Base-by-base conservation (phyloP, 2,329 filamentous ascomycete genomes). In the Paracorniculantispora psalliotae region DNA sequence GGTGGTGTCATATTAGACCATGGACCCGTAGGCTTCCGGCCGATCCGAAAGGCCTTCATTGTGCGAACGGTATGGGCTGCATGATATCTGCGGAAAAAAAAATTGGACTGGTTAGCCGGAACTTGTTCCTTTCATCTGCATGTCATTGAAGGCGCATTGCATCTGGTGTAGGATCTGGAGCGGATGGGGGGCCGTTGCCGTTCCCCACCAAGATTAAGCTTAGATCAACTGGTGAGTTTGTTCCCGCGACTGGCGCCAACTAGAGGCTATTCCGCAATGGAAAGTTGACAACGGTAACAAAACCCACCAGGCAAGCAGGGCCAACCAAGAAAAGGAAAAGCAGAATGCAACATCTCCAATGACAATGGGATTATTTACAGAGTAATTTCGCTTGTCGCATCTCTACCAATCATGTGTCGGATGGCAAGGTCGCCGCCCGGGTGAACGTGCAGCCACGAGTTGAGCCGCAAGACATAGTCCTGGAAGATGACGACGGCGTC, bases 1-100 rank as follows among this genome's bases (percentile, higher is more conserved):
- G 84, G 84, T 58, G 84, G 84, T 63, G 78, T 80, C 64, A 80
- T 75, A 71, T 84, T 85, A 61, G 72, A 71, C 84, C 84, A 87
- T 39, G 77, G 77, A 62, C 79, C 77, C 57, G 72, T 67, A 49
- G 81, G 74, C 67, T 77, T 79, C 66, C 78, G 79, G 64, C 83
- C 84, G 64, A 87, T 84, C 64, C 81, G 81, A 71, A 79, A 85
- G 65, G 79, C 77, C 68, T 79, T 81, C 82, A 87, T 85, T 53
- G 78, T 79, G 51, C 76, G 73, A 30, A 85, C 69, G 15, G 82
- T 82, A 57, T 75, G 71, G 43, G 73, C 71, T 41, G 76, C 79
- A 67, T 87, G 84, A 69, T 84, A 86, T 63, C 84, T 86, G 73
- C 30, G 46, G 68, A 64, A 48, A 33, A 51, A 67, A 65, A 50